phyloP scores from a whole-genome alignment of 140 eudicot genomes.

The Ambrosia hybrid region DNA sequence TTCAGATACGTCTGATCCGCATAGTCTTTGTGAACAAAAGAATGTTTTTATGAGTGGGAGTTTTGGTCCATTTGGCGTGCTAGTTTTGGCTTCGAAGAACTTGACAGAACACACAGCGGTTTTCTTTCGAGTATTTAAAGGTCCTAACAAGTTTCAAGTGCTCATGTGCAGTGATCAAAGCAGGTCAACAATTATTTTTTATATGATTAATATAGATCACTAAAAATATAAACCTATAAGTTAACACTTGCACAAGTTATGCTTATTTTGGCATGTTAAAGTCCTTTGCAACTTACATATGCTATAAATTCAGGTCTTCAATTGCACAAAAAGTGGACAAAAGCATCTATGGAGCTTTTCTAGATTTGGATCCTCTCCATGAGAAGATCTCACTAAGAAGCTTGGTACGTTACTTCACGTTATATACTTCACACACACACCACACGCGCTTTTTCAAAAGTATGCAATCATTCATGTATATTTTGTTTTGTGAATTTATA shows the following conservation, averaged over 20 bases:
- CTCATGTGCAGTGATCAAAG: conserved; percentile 89
- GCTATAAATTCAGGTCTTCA: conserved; percentile 41
- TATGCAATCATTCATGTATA: too few relatives aligned
- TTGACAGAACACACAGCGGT: conserved; percentile 73
- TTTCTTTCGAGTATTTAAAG: conserved; percentile 68
- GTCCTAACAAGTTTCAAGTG: conserved; percentile 41
- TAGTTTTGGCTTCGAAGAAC: conserved; percentile 58
- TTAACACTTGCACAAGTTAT: too few relatives aligned
- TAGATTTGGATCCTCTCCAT: conserved; percentile 55
- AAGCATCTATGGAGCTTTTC: conserved; percentile 55
- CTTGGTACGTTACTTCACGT: conserved; percentile 46
- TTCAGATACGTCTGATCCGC: conserved; percentile 46
- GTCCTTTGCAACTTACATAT: conserved; percentile 11
- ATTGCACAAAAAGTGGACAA: conserved; percentile 39
- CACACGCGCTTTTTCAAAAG: too few relatives aligned
- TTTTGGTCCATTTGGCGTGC: conserved; percentile 70
- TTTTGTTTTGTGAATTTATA: conserved; percentile 20
- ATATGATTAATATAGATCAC: background rate
- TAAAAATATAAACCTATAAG: background rate
- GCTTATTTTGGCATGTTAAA: background rate
- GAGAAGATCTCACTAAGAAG: conserved; percentile 61
- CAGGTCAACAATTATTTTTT: conserved; percentile 40
- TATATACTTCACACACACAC: background rate
- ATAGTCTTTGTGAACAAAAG: conserved; percentile 50
- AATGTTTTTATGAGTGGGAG: conserved; percentile 46